phyloP scores from a whole-genome alignment of 2,329 filamentous ascomycete species.

The Sporothrix luriei region DNA sequence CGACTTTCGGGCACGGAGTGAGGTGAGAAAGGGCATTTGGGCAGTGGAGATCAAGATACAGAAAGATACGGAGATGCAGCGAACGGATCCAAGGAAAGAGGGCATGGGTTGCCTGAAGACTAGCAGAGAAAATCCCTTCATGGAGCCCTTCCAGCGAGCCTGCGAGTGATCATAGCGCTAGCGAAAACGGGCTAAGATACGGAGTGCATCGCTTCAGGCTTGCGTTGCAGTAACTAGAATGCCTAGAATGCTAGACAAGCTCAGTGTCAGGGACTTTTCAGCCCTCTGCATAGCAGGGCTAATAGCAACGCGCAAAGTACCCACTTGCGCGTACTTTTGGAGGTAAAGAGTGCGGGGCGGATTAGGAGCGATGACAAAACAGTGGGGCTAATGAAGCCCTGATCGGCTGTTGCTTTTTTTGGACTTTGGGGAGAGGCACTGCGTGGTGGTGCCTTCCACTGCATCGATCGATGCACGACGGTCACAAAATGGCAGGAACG shows the following conservation, averaged over 20 bases:
- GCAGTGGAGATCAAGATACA: background rate
- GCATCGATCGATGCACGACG: slow-evolving; percentile 15
- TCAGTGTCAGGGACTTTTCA: slow-evolving; percentile 15
- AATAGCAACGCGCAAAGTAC: slow-evolving; percentile 11
- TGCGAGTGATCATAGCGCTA: slow-evolving; percentile 4
- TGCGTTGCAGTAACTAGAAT: background rate
- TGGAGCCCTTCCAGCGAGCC: background rate
- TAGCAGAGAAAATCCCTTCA: slow-evolving; percentile 10
- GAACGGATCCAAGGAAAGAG: background rate
- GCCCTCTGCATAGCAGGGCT: background rate
- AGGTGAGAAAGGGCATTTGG: slow-evolving; percentile 12
- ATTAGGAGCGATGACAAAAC: background rate
- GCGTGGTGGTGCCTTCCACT: background rate
- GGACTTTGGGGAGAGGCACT: background rate
- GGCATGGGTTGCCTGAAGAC: background rate
- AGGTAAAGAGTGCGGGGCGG: slow-evolving; percentile 16
- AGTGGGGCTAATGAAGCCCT: slow-evolving; percentile 8
- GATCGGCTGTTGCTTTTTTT: slow-evolving; percentile 23
- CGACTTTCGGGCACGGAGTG: slow-evolving; percentile 1
- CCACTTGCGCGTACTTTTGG: slow-evolving; percentile 18
- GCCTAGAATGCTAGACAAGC: slow-evolving; percentile 3
- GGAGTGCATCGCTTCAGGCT: background rate
- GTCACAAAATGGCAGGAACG: slow-evolving; percentile 5
- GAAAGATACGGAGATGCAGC: slow-evolving; percentile 23
- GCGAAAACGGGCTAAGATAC: background rate